Evolutionary conservation across 768 basidiomycete species (phyloP).

Genomic region (Tylopilus rubrobrunneus): DNA sequence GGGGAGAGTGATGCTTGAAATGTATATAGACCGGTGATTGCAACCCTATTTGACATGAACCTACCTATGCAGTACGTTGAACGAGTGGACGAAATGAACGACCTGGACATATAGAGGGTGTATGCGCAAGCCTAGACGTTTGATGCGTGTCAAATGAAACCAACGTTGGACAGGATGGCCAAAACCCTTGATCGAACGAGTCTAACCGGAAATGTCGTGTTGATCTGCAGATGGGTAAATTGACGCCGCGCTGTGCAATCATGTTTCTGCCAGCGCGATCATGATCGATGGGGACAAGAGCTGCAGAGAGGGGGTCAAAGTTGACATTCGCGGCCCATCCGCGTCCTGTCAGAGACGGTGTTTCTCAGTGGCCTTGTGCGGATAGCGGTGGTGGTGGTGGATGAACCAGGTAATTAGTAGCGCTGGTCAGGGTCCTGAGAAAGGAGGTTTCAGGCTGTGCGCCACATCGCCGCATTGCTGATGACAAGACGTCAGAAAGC

Average conservation of each 20-base stretch:
- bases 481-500: slow-evolving; percentile 9
- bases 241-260: slow-evolving; percentile 9
- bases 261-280: slow-evolving; percentile 10
- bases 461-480: slow-evolving; percentile 21
- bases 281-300: slow-evolving; percentile 17
- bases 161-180: not conserved
- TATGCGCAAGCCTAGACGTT: slow-evolving; percentile 1
- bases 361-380: not conserved
- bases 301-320: no score
- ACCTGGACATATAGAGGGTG: not conserved
- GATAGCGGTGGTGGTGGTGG: not conserved
- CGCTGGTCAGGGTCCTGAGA: not conserved
- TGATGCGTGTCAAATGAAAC: not conserved
- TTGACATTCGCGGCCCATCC: not conserved
- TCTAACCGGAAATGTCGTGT: slow-evolving; percentile 1
- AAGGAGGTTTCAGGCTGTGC: slow-evolving; percentile 3
- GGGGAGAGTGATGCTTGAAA: not conserved
- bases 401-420: not conserved
- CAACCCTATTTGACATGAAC: not conserved
- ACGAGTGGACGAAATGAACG: not conserved
- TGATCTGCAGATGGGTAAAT: slow-evolving; percentile 14
- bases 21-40: not conserved
- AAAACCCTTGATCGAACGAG: slow-evolving; percentile 2
- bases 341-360: slow-evolving; percentile 1
- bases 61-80: not conserved